Conservation (phyloP, 495 filamentous ascomycete genomes). For the Penicillium taxi region DNA sequence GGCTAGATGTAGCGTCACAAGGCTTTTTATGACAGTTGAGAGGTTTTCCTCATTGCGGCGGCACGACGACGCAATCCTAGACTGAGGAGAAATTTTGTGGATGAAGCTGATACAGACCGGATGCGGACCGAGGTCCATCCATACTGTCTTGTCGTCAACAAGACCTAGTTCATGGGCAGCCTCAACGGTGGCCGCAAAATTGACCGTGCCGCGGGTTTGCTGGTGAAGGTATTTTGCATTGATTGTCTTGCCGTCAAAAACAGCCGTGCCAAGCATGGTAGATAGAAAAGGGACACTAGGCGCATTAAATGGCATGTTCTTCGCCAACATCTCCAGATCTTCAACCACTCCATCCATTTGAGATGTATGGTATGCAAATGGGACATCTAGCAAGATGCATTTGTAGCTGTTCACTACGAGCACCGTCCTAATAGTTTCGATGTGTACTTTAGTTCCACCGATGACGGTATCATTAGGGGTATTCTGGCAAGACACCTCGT, state of each 20-base stretch:
- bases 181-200: slow-evolving; percentile 23
- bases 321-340: slow-evolving; percentile 30
- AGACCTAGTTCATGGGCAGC: slow-evolving; percentile 9
- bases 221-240: slow-evolving; percentile 24
- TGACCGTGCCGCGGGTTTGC: slow-evolving; percentile 23
- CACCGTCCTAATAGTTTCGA: slow-evolving; percentile 7
- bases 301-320: slow-evolving; percentile 26
- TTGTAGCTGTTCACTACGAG: slow-evolving; percentile 12
- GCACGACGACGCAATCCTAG: slow-evolving; percentile 19
- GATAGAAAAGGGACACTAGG: slow-evolving; percentile 27
- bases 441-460: slow-evolving; percentile 40
- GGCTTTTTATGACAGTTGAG: slow-evolving; percentile 44
- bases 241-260: slow-evolving; percentile 14
- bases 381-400: slow-evolving; percentile 35
- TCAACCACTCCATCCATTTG: slow-evolving; percentile 47
- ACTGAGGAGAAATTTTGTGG: slow-evolving; percentile 10
- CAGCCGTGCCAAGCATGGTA: slow-evolving; percentile 15
- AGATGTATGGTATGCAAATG: slow-evolving; percentile 48
- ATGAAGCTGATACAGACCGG: slow-evolving; percentile 26
- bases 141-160: slow-evolving; percentile 18
- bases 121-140: slow-evolving; percentile 38
- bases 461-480: slow-evolving; percentile 54
- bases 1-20: slow-evolving; percentile 46
- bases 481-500: slow-evolving; percentile 45
- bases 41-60: slow-evolving; percentile 38